Base-by-base conservation (phyloP, 345 rosid genomes). In the Isatis tinctoria region DNA sequence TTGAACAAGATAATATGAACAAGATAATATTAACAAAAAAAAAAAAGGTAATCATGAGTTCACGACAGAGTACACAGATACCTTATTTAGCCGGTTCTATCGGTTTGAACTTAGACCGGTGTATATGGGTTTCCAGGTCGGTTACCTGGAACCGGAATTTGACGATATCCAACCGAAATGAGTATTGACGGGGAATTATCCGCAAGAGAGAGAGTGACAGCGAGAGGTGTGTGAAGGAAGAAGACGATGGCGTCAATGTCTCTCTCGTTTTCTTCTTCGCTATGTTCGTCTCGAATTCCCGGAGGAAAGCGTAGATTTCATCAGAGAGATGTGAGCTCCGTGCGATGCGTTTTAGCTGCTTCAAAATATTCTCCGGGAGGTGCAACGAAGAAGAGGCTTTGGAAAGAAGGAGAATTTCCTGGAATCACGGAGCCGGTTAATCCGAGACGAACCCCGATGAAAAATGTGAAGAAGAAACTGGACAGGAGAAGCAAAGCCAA, bases 381-480 rank as follows among this genome's bases (percentile, higher is more conserved):
- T 22, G 11, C n/a, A 36, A 74, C 78, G 59, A 88, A 68, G 73
- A 90, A 79, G 86, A 80, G 82, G 76, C 87, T 77, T 60, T 89
- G 98, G 97, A 90, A 90, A 60, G 78, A 78, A 59, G 98, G 91
- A 0, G 93, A 90, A 54, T 89, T 82, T 65, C 98, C 92, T 10
- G 96, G 97, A 63, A 43, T 81, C 8, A 80, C 96, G 2, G 85
- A 80, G 41, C 69, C 70, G 3, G 63, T 72, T 33, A 69, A 53
- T 60, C 72, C 83, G 43, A 80, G 70, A 82, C 75, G 83, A 73
- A 13, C 85, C 14, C 90, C 95, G 9, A 75, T 88, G 16, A 94
- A 85, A 76, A 89, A 85, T 52, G 70, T 89, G 60, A 91, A 89
- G 80, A 91, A 91, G 87, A 91, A 85, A 71, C 69, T 87, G 8